These are phyloP conservation scores for Hippophae tibetana DNA, from an alignment of 306 rosid species.

Conservation along the genomic window DNA sequence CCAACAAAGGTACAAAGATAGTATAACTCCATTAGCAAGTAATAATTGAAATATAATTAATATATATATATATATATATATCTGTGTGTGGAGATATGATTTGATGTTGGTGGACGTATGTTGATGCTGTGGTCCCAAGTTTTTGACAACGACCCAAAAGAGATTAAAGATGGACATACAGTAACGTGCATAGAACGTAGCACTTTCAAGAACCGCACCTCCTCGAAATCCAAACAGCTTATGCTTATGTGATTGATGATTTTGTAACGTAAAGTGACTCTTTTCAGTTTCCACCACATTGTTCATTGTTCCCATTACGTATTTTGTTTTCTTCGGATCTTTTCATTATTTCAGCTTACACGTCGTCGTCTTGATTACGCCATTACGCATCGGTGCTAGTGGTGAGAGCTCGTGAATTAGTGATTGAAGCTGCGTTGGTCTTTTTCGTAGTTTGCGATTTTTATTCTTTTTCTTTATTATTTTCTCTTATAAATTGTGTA, in stretches of 20 bases:
- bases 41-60: no score
- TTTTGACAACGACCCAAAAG: conserved; percentile 19
- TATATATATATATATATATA: no score
- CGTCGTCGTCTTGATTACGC: conserved; percentile 27
- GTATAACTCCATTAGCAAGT: no score
- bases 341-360: conserved; percentile 12
- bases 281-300: neutral
- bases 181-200: conserved; percentile 26
- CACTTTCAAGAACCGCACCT: conserved; percentile 20
- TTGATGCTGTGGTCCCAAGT: conserved; percentile 15
- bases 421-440: conserved; percentile 17
- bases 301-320: no score
- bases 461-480: neutral
- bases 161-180: conserved; percentile 14
- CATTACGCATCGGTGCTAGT: neutral
- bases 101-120: neutral
- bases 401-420: neutral
- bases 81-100: no score
- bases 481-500: neutral
- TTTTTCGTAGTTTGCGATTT: conserved; percentile 1
- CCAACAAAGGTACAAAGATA: no score
- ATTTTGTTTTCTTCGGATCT: neutral
- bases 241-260: neutral
- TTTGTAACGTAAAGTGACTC: neutral
- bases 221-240: conserved; percentile 19